phyloP scores from a whole-genome alignment of 106 monocot genomes.

The Cymbidium sinense region DNA sequence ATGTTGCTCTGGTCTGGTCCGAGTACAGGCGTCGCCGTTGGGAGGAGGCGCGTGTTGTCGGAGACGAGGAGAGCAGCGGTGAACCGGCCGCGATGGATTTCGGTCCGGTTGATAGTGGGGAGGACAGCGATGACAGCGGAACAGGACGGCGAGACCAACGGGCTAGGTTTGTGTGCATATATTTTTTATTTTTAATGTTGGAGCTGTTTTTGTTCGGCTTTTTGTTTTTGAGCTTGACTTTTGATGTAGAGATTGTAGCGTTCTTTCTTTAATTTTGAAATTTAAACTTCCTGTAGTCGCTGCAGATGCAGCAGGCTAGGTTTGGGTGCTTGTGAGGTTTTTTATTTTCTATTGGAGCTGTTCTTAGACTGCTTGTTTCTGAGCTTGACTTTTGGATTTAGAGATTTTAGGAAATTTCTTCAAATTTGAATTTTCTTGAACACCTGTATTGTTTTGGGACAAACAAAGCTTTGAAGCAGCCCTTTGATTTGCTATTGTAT shows the following conservation, averaged over 20 bases:
- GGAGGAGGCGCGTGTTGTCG: constrained; percentile 7
- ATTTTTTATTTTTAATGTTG: not conserved
- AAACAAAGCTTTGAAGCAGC: not conserved
- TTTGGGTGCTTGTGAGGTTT: not conserved
- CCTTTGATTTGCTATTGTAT: not conserved
- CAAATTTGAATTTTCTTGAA: too few relatives aligned
- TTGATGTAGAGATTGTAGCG: not conserved
- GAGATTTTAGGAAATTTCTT: not conserved
- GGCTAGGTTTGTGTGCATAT: constrained; percentile 17
- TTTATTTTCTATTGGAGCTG: not conserved
- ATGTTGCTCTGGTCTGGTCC: constrained; percentile 65
- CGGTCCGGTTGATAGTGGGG: constrained; percentile 26
- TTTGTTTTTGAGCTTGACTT: not conserved
- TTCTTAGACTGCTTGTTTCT: not conserved
- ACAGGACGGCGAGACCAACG: not conserved
- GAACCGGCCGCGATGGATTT: not conserved
- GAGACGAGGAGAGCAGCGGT: not conserved
- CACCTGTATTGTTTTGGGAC: not conserved
- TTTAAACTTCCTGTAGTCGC: not conserved
- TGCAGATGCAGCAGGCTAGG: too few relatives aligned
- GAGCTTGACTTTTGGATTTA: not conserved
- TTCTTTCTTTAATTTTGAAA: not conserved
- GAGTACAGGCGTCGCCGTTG: constrained; percentile 52
- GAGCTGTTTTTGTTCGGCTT: not conserved
- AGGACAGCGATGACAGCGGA: constrained; percentile 24